Evolutionary conservation across 768 basidiomycete species (phyloP).

Genomic region (Leccinum sublutescens): DNA sequence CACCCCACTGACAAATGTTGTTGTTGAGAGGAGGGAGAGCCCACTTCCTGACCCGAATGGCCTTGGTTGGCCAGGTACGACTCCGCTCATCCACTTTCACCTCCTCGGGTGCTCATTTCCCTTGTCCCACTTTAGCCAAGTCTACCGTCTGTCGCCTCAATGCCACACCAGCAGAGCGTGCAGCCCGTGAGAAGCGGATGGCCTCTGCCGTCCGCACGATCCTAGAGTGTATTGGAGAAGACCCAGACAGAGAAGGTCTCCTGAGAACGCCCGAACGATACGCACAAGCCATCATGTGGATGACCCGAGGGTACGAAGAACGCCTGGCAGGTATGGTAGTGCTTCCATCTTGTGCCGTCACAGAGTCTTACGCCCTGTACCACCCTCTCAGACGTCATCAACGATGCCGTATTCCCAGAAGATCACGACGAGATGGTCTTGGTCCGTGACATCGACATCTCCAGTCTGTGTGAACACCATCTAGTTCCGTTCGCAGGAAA

Average conservation of each 20-base stretch:
- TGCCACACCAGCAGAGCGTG: slow-evolving; percentile 71
- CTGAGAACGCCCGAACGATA: slow-evolving; percentile 91
- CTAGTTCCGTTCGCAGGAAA: slow-evolving; percentile 97
- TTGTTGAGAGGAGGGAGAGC: slow-evolving; percentile 26
- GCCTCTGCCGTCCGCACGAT: slow-evolving; percentile 84
- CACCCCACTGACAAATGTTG: slow-evolving; percentile 49
- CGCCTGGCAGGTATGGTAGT: slow-evolving; percentile 71
- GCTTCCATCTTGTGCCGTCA: slow-evolving; percentile 18
- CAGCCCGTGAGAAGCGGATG: slow-evolving; percentile 72
- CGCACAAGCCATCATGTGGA: slow-evolving; percentile 97
- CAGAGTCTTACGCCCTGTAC: slow-evolving; percentile 10
- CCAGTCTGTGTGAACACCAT: slow-evolving; percentile 97
- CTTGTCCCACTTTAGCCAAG: slow-evolving; percentile 57
- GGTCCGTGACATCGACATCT: slow-evolving; percentile 95
- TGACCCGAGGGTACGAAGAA: slow-evolving; percentile 99
- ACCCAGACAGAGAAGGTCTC: slow-evolving; percentile 93
- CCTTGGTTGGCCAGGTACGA: slow-evolving; percentile 88
- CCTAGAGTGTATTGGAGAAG: slow-evolving; percentile 97
- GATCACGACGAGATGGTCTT: slow-evolving; percentile 99
- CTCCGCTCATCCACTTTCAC: neutral
- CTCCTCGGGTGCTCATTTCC: slow-evolving; percentile 13
- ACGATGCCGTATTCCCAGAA: slow-evolving; percentile 97
- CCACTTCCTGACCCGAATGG: slow-evolving; percentile 60
- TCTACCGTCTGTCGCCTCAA: slow-evolving; percentile 83
- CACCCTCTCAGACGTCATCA: slow-evolving; percentile 79